These are phyloP conservation scores for Pythium insidiosum DNA, from an alignment of 352 stramenopile genomes.

Conservation along the genomic window DNA sequence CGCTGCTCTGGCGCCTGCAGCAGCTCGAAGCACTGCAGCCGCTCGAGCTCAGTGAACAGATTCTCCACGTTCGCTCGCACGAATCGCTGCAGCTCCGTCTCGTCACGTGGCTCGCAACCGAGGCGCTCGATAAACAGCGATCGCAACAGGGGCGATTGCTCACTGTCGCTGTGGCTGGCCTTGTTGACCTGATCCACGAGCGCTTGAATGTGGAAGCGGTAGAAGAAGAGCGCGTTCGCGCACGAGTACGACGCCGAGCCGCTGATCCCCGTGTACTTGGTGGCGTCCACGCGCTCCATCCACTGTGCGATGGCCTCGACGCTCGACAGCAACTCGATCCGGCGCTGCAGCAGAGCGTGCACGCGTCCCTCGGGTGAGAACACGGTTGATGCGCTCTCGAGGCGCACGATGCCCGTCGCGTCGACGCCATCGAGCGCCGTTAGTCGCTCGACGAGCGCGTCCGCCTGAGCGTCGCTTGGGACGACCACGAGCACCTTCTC, in stretches of 20 bases:
- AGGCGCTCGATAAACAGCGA: slow-evolving; percentile 37
- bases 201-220: slow-evolving; percentile 84
- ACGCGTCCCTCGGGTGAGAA: slow-evolving; percentile 93
- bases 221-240: slow-evolving; percentile 95
- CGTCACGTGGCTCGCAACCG: slow-evolving; percentile 10
- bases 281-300: slow-evolving; percentile 51
- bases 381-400: slow-evolving; percentile 38
- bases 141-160: slow-evolving; percentile 12
- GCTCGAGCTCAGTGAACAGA: slow-evolving; percentile 91
- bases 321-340: slow-evolving; percentile 82
- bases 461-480: slow-evolving; percentile 92
- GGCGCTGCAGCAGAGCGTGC: slow-evolving; percentile 56
- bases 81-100: slow-evolving; percentile 30
- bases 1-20: slow-evolving; percentile 89
- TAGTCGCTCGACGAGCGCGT: slow-evolving; percentile 94
- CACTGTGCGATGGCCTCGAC: slow-evolving; percentile 90
- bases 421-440: slow-evolving; percentile 70
- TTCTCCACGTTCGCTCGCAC: slow-evolving; percentile 52
- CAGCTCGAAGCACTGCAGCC: slow-evolving; percentile 93
- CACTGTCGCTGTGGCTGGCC: slow-evolving; percentile 1
- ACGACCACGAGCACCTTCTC: slow-evolving; percentile 94
- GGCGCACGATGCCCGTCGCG: slow-evolving; percentile 85
- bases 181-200: slow-evolving; percentile 43
- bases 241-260: slow-evolving; percentile 90
- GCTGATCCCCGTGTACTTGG: slow-evolving; percentile 37